Percentiles rank a stretch among this genome's conserved stretches.
Evolutionary conservation across 75 land plant genomes (phyloP).

Genomic region (Larix kaempferi): DNA sequence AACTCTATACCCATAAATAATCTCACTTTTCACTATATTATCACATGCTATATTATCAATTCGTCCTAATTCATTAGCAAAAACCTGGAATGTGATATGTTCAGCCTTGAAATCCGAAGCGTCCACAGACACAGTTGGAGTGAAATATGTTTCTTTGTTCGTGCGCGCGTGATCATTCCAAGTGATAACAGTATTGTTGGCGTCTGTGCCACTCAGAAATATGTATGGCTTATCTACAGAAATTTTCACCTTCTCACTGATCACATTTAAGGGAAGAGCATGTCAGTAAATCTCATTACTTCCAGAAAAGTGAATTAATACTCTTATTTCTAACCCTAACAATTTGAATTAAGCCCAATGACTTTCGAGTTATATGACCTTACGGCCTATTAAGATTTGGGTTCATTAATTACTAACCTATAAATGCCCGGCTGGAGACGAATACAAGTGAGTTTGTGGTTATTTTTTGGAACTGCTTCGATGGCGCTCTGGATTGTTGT

Average conservation of each 20-base stretch:
- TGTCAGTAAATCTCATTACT: no score
- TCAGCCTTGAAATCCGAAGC: conserved; percentile 36
- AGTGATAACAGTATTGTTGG: conserved; percentile 21
- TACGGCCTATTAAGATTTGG: no score
- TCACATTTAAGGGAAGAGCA: no score
- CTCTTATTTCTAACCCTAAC: no score
- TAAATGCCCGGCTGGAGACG: conserved; percentile 9
- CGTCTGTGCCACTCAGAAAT: conserved; percentile 27
- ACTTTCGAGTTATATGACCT: no score
- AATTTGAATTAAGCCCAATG: no score
- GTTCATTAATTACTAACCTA: neutral
- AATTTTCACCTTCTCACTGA: conserved; percentile 40
- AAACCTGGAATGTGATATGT: conserved; percentile 39
- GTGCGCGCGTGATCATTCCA: conserved; percentile 23
- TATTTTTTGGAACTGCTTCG: conserved; percentile 11
- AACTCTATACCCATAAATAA: no score
- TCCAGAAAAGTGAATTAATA: no score
- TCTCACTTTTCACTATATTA: conserved; percentile 15
- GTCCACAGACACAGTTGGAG: conserved; percentile 30
- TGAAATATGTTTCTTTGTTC: conserved; percentile 16
- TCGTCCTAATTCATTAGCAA: no score
- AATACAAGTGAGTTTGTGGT: neutral
- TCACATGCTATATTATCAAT: no score
- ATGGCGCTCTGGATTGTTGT: conserved; percentile 21
- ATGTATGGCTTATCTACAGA: conserved; percentile 31